Conservation (phyloP, 768 basidiomycete genomes). For the Tremella fuciformis region DNA sequence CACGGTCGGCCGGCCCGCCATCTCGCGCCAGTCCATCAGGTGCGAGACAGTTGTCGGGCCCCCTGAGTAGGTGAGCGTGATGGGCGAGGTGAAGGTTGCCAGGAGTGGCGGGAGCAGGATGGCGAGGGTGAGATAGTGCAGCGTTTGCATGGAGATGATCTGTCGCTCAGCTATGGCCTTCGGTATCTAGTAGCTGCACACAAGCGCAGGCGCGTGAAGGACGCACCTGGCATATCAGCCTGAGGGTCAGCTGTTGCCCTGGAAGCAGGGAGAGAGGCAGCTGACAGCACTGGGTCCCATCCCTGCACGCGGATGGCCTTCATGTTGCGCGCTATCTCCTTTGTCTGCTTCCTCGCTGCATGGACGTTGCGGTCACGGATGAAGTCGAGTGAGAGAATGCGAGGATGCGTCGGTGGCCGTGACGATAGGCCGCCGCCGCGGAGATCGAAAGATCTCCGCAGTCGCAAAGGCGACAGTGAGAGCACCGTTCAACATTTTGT, state of each 20-base stretch:
- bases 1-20: constrained; percentile 80
- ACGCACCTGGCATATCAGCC: constrained; percentile 74
- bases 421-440: no score
- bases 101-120: constrained; percentile 78
- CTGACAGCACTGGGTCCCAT: constrained; percentile 79
- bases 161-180: constrained; percentile 52
- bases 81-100: constrained; percentile 60
- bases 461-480: no score
- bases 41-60: constrained; percentile 47
- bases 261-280: neutral
- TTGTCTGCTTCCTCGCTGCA: neutral
- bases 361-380: no score
- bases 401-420: no score
- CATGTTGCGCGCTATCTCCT: neutral
- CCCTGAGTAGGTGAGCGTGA: constrained; percentile 44
- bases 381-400: no score
- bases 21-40: constrained; percentile 95
- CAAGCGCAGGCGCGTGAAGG: neutral
- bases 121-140: constrained; percentile 88
- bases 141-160: constrained; percentile 88
- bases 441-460: no score
- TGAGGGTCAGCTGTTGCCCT: neutral
- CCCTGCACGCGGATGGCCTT: constrained; percentile 54
- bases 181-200: no score
- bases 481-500: no score